Base-by-base conservation (phyloP, 2,329 filamentous ascomycete genomes). In the Diaporthe capsici region DNA sequence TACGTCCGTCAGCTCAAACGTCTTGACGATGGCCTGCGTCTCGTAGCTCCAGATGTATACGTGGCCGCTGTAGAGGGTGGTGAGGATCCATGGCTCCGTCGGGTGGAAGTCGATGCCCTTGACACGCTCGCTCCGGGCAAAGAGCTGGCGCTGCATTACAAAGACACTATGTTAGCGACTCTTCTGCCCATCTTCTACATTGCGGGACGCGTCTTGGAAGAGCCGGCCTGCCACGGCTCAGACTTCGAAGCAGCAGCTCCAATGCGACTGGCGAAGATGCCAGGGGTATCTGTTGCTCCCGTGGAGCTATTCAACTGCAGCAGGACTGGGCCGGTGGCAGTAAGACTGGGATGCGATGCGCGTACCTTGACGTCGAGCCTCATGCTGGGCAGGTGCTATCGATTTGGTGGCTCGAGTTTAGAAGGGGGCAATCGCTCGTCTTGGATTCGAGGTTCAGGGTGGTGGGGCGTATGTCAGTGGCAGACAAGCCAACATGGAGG, bases 11-110 rank as follows among this genome's bases (percentile, higher is more conserved):
- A 98, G 92, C 88, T 99, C 97, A 85, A 99, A 99, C 6, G 96
- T 98, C 90, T 98, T 98, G 87, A 99, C 95, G 78, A 98, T 96
- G 78, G 96, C 94, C 85, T 98, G 95, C 71, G 95, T 97, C 87
- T 98, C 96, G 86, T 98, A 98, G 47, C 96, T 98, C 96, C 97
- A 98, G 84, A 99, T 98, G 88, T 98, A 97, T 84, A 98, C 97
- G 88, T 98, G 96, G 85, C 97, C 95, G 73, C 76, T 77, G 71
- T 95, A 71, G 42, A 75, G 72, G 39, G 65, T 63, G 77, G 75
- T 78, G 73, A 79, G 76, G 73, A 77, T 77, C 76, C 76, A 77
- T 67, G 76, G 76, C 47, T 98, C 96, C 76, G 95, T 95, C 57
- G 95, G 96, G 84, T 98, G 96, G 85, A 98, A 98, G 88, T 98